Evolutionary conservation across 73 alveolate genomes (phyloP).

Genomic region (Paramecium pentaurelia): DNA sequence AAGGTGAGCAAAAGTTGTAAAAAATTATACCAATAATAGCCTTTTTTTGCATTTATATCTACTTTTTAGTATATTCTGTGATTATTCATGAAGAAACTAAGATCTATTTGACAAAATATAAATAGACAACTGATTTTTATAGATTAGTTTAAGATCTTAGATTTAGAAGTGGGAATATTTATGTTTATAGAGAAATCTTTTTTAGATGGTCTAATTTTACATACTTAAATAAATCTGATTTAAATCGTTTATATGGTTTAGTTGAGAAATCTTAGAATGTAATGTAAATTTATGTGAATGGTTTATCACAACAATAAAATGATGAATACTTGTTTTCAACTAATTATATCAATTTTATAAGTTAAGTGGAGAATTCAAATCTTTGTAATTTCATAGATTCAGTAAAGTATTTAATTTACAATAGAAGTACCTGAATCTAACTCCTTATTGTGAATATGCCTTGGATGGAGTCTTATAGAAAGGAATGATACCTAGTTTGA

Average conservation of each 20-base stretch:
- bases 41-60: background rate
- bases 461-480: background rate
- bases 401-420: background rate
- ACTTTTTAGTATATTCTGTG: background rate
- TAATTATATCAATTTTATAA: background rate
- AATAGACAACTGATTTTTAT: conserved; percentile 25
- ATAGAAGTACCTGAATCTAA: background rate
- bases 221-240: background rate
- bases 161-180: conserved; percentile 22
- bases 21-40: background rate
- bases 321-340: background rate
- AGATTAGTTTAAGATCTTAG: background rate
- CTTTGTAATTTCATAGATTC: background rate
- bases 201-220: conserved; percentile 39
- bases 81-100: background rate
- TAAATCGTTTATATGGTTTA: background rate
- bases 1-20: background rate
- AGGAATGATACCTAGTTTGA: conserved; percentile 16
- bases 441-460: background rate
- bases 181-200: conserved; percentile 1
- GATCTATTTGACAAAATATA: background rate
- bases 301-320: background rate
- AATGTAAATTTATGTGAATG: background rate
- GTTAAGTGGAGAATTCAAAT: background rate
- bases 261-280: background rate